A percentile compares a stretch with the other conserved stretches of the same genome.
Evolutionary conservation across 805 yeast genomes (phyloP).

Genomic region (Schizosaccharomyces osmophilus): DNA sequence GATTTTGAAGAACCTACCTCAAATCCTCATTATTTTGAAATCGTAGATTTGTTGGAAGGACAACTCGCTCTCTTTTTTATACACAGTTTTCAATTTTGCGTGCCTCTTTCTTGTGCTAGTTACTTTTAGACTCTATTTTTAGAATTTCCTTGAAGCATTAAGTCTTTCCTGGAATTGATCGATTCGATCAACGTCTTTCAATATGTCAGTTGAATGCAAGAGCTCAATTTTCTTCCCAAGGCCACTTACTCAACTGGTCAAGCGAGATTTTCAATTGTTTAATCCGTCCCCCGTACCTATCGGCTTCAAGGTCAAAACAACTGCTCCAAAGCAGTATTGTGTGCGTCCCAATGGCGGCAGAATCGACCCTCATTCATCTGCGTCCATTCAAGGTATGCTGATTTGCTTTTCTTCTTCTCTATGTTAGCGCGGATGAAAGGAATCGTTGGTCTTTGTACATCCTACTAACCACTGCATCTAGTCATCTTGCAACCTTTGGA

Average conservation of each 20-base stretch:
- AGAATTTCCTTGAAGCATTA: neutral
- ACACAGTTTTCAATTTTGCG: no score
- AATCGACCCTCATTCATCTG: neutral
- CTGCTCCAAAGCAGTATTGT: slow-evolving; percentile 1
- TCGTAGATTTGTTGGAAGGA: no score
- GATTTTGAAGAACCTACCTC: no score
- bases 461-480: neutral
- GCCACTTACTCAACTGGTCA: slow-evolving; percentile 1
- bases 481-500: neutral
- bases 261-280: neutral
- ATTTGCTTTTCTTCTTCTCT: neutral
- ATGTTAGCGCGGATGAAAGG: no score
- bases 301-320: slow-evolving; percentile 1
- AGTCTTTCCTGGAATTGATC: neutral
- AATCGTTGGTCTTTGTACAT: neutral
- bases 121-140: neutral
- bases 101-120: no score
- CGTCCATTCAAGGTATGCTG: neutral
- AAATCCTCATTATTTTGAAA: no score
- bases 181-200: neutral
- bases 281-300: neutral
- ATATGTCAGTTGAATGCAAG: neutral
- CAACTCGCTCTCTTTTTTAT: no score
- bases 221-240: neutral
- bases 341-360: neutral